Conservation (phyloP, 768 basidiomycete species). For the Lactarius vividus region DNA sequence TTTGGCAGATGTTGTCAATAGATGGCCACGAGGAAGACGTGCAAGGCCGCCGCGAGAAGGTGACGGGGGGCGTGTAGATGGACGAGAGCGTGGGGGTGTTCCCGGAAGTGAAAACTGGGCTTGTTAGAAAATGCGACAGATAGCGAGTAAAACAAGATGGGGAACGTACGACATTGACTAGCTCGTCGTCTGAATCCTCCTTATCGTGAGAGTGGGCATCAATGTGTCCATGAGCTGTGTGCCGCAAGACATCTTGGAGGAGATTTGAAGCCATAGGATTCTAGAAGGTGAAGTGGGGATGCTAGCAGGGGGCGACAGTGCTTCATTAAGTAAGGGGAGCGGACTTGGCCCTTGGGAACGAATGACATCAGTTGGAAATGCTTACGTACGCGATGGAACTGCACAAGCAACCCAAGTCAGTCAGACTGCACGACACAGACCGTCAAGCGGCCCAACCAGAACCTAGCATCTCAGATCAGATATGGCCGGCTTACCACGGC, state of each 20-base stretch:
- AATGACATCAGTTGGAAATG: slow-evolving; percentile 8
- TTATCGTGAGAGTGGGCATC: slow-evolving; percentile 38
- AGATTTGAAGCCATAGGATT: slow-evolving; percentile 38
- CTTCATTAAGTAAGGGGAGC: neutral
- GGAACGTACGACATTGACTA: slow-evolving; percentile 65
- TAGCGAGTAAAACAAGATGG: slow-evolving; percentile 5
- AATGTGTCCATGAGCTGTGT: slow-evolving; percentile 39
- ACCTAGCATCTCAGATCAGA: neutral
- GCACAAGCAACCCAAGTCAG: neutral
- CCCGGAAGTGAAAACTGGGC: slow-evolving; percentile 63
- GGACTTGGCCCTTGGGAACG: neutral
- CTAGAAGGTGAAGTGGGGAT: neutral
- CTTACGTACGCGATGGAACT: slow-evolving; percentile 10
- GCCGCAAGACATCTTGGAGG: slow-evolving; percentile 66
- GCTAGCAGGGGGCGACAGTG: neutral
- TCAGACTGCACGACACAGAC: neutral
- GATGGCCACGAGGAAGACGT: slow-evolving; percentile 49
- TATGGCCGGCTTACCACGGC: slow-evolving; percentile 34
- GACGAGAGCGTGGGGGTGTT: slow-evolving; percentile 58
- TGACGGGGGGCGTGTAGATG: slow-evolving; percentile 45
- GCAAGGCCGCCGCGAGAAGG: slow-evolving; percentile 44
- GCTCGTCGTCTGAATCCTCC: slow-evolving; percentile 64
- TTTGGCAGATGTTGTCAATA: slow-evolving; percentile 38
- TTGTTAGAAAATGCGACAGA: slow-evolving; percentile 5
- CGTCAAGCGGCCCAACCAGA: neutral